Percentiles rank a stretch among this genome's conserved stretches.
phyloP scores from a whole-genome alignment of 2,329 filamentous ascomycete species.

The Chrysosporium keratinophilum region DNA sequence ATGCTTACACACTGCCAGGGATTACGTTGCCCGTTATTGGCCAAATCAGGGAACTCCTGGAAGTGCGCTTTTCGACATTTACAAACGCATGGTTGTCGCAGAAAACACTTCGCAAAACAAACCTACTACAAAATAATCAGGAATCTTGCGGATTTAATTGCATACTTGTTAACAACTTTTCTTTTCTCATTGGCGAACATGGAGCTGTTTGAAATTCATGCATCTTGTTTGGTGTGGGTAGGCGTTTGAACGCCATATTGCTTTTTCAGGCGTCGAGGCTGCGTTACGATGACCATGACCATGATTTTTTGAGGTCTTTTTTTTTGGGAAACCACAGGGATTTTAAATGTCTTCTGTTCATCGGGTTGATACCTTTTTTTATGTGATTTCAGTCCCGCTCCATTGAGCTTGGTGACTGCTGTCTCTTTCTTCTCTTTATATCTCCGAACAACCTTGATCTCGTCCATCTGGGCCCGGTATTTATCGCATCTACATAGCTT shows the following conservation, averaged over 20 bases:
- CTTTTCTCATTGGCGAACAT: not conserved
- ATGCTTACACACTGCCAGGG: conserved; percentile 29
- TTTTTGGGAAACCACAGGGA: not conserved
- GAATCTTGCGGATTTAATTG: not conserved
- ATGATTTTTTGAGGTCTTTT: not conserved
- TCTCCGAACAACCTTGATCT: not conserved
- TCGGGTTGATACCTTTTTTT: not conserved
- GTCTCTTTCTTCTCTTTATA: not conserved
- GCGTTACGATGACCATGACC: conserved; percentile 7
- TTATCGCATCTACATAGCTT: not conserved
- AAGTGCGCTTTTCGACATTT: conserved; percentile 17
- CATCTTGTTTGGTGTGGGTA: conserved; percentile 3
- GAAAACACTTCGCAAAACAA: conserved; percentile 10
- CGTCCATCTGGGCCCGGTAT: not conserved
- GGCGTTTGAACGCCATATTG: not conserved
- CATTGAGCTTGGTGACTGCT: too few relatives aligned
- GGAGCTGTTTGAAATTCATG: not conserved
- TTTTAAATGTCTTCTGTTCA: not conserved
- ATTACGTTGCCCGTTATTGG: conserved; percentile 39
- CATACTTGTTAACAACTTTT: not conserved
- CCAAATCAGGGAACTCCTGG: conserved; percentile 32
- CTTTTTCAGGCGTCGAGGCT: not conserved
- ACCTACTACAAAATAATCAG: not conserved
- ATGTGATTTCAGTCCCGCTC: not conserved
- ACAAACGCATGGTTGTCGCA: conserved; percentile 13